Evolutionary conservation across 352 stramenopile genomes (phyloP).

Genomic region (Thraustochytrium sp.): DNA sequence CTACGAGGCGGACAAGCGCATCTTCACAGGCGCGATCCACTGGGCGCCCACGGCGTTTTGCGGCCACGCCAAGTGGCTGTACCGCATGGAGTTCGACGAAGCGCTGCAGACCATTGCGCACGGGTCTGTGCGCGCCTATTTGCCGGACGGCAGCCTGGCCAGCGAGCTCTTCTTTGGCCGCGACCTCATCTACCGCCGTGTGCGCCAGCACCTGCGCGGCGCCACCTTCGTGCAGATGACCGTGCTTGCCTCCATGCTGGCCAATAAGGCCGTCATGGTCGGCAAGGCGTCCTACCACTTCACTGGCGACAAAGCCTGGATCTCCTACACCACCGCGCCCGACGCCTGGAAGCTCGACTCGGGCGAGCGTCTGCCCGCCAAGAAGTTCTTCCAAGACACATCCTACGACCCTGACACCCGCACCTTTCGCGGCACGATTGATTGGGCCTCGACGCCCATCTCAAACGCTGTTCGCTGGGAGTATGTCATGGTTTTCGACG

Average conservation of each 20-base stretch:
- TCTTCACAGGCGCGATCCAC: neutral
- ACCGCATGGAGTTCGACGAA: conserved; percentile 18
- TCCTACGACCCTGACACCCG: neutral
- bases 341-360: neutral
- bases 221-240: conserved; percentile 18
- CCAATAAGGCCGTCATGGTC: neutral
- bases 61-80: neutral
- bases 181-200: neutral
- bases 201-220: conserved; percentile 2
- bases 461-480: conserved; percentile 7
- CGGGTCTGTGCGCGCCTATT: neutral
- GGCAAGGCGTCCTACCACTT: conserved; percentile 28
- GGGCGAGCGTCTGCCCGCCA: neutral
- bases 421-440: conserved; percentile 5
- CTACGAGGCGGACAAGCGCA: neutral
- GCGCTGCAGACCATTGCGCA: neutral
- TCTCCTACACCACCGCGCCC: neutral
- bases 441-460: neutral
- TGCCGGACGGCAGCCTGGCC: neutral
- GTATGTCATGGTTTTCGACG: conserved; percentile 32
- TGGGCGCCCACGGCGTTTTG: neutral
- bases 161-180: neutral
- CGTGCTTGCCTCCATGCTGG: neutral
- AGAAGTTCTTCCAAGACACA: neutral
- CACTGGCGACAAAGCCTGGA: neutral